Percentiles rank a stretch among this genome's conserved stretches.
Evolutionary conservation across 768 basidiomycete genomes (phyloP).

Genomic region (Lentinula detonsa): DNA sequence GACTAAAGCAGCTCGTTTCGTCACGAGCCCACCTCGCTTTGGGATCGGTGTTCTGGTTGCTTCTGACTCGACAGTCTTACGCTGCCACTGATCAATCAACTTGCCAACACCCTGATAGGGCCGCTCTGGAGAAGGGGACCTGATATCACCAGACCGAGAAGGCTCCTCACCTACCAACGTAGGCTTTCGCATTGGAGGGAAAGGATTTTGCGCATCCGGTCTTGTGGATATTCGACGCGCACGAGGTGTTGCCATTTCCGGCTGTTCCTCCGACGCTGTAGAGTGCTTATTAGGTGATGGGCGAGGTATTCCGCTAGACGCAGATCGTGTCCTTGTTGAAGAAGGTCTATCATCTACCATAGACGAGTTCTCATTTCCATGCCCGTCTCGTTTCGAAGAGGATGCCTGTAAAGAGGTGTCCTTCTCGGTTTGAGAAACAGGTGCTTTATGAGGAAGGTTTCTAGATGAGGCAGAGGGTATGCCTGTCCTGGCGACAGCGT

Average conservation of each 20-base stretch:
- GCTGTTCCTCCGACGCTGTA: slow-evolving; percentile 8
- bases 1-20: slow-evolving; percentile 34
- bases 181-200: slow-evolving; percentile 14
- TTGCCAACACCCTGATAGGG: slow-evolving; percentile 81
- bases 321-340: not conserved
- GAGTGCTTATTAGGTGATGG: not conserved
- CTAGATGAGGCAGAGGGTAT: slow-evolving; percentile 16
- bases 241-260: slow-evolving; percentile 17
- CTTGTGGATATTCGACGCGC: slow-evolving; percentile 23
- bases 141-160: slow-evolving; percentile 18
- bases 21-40: slow-evolving; percentile 29
- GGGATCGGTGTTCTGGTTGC: slow-evolving; percentile 23
- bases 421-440: slow-evolving; percentile 1
- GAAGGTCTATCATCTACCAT: not conserved
- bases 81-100: slow-evolving; percentile 86
- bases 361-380: not conserved
- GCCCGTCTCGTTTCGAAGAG: not conserved
- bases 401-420: not conserved
- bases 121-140: slow-evolving; percentile 65
- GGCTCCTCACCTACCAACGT: slow-evolving; percentile 12
- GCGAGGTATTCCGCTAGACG: not conserved
- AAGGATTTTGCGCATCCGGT: slow-evolving; percentile 15
- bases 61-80: slow-evolving; percentile 60
- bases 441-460: slow-evolving; percentile 23
- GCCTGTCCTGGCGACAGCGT: slow-evolving; percentile 22